Base-by-base conservation (phyloP, 2,329 filamentous ascomycete species). In the Microdochium trichocladiopsis region DNA sequence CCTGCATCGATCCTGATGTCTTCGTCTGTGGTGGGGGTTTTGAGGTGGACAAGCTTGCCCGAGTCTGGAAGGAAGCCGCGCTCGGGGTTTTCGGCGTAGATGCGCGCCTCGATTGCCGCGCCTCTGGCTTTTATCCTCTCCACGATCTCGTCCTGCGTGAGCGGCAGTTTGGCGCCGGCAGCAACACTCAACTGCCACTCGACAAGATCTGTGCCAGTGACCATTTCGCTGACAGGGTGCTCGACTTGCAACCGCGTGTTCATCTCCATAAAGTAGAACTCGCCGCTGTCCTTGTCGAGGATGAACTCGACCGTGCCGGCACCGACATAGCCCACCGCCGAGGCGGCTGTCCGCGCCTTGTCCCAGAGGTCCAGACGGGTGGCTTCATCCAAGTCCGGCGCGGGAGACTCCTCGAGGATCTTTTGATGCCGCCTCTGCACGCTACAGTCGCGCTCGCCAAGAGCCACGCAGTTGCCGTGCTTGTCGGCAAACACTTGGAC, bases 61-160 rank as follows among this genome's bases (percentile, higher is more conserved):
- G 94, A 96, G 66, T 96, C 93, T 0, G 94, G 94, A 57, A 96
- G 86, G 71, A 99, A 99, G 52, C 91, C 91, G 68, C 80, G 88
- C 60, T 89, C 87, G 1, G 94, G 94, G 63, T 92, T 95, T 69
- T 99, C 94, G 9, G 94, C 94, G 67, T 99, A 99, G 60, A 99
- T 96, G 53, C 94, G 82, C 16, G 93, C 93, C 74, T 99, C 94
- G 55, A 99, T 95, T 11, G 92, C 94, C 62, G 92, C 89, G 2
- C 94, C 94, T 47, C 84, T 79, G 58, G 79, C 77, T 31, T 77
- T 76, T 66, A 99, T 97, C 57, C 83, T 78, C 43, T 69, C 82
- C 48, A 93, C 89, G 45, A 97, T 87, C 61, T 82, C 72, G 25
- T 71, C 71, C 58, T 83, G 80, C 1, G 73, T 77, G 55, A 83